Percentiles rank a stretch among this genome's conserved stretches.
Evolutionary conservation across 2,329 filamentous ascomycete genomes (phyloP).

Genomic region (Bretziella fagacearum): DNA sequence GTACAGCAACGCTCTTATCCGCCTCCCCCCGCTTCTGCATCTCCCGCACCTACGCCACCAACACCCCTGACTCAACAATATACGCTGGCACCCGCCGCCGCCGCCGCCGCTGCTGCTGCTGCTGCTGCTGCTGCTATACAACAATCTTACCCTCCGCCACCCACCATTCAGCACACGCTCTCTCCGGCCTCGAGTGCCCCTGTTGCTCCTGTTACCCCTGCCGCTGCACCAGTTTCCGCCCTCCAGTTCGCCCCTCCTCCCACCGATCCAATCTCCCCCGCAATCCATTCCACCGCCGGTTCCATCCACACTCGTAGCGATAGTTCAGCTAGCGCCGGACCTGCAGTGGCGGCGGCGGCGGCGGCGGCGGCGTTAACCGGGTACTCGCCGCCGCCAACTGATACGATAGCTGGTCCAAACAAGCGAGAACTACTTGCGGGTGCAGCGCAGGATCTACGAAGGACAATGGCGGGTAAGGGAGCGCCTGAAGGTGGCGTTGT

Average conservation of each 20-base stretch:
- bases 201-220: too few species aligned
- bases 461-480: background rate
- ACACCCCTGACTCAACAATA: background rate
- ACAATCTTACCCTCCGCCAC: background rate
- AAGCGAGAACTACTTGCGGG: slow-evolving; percentile 10
- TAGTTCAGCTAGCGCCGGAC: background rate
- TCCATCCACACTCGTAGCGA: slow-evolving; percentile 15
- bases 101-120: too few species aligned
- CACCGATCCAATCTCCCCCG: slow-evolving; percentile 10
- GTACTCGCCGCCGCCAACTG: background rate
- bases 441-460: background rate
- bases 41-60: slow-evolving; percentile 10
- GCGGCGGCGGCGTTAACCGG: background rate
- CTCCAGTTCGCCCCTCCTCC: slow-evolving; percentile 13
- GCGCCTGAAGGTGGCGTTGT: background rate
- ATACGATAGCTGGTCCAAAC: background rate
- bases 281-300: slow-evolving; percentile 18
- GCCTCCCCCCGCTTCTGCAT: slow-evolving; percentile 18
- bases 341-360: background rate
- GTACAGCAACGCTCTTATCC: slow-evolving; percentile 19
- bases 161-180: background rate
- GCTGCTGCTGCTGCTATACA: too few species aligned
- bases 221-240: background rate
- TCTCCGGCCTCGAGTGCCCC: background rate
- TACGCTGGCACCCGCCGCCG: background rate